Base-by-base conservation (phyloP, 192 early-diverging fungal genomes). In the Coemansia sp. region DNA sequence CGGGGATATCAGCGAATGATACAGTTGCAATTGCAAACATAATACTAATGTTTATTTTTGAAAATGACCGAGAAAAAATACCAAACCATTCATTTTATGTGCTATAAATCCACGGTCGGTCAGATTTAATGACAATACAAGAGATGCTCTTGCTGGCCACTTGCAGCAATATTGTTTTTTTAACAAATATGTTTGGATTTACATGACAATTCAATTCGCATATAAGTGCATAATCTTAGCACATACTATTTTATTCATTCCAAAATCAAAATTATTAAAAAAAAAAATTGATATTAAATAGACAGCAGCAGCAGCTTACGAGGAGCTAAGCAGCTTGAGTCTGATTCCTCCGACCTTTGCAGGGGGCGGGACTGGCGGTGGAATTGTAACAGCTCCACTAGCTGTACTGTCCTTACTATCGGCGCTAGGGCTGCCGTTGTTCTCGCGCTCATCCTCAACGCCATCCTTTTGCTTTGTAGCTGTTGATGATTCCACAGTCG, bases 261-360 rank as follows among this genome's bases (percentile, higher is more conserved):
- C 27, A 30, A 30, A 30, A 30, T 30, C n/a, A 7, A 30, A n/a
- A n/a, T n/a, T n/a, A n/a, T n/a, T n/a, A n/a, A n/a, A n/a, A n/a
- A n/a, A n/a, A n/a, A n/a, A n/a, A n/a, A n/a, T n/a, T n/a, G n/a
- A n/a, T n/a, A n/a, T n/a, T n/a, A 24, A 52, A 52, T 19, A 21
- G 3, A 4, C 13, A 39, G 9, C 4, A 1, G 21, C 11, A 15
- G 34, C 27, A 12, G 10, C 22, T 41, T 61, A 60, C 15, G 23
- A 44, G 9, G 72, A 62, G 11, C 60, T 55, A 30, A 69, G 27
- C 53, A 78, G 53, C 55, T 65, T 68, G 1, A 78, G 56, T 37
- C 61, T 71, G 18, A 78, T 78, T 24, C 67, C 69, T 17, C 69
- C 68, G n/a, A 59, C 18, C 30, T 68, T 78, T 17, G 50, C 34